Evolutionary conservation across 805 yeast genomes (phyloP), one percentile per base, ranked within the genome.

Genomic region (Lachancea nothofagi): DNA sequence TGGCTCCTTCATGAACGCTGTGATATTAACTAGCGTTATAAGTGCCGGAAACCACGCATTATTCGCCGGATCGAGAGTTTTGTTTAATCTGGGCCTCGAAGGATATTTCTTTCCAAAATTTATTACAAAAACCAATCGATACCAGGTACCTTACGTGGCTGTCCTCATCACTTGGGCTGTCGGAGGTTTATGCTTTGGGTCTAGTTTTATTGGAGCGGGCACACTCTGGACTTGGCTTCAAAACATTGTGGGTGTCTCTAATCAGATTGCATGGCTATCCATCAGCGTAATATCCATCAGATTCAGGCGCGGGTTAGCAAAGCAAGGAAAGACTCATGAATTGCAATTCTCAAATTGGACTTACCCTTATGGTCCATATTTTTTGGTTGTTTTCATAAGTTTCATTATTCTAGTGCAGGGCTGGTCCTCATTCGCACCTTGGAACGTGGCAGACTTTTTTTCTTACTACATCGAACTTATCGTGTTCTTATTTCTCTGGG

Each of bases 31-130:
- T 42, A 79, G 89, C 3, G 86, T 83, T 20, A 61, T 80, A 40
- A 81, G 88, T 6, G 89, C 82, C 38, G 88, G 87, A 49, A 83
- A 82, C 66, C 77, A 87, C 18, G 76, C 88, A 2, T 75, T 81
- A 29, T 83, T 72, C 57, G 84, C 81, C n/a, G 74, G 80, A 45
- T 80, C 88, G 36, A 74, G 90, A 69, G 70, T 86, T 65, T 33
- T 72, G 24, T 74, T 61, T 50, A 70, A 72, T 36, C 62, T 74
- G 60, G 75, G 77, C 15, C 54, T 69, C 13, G 73, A 73, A 41
- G 76, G 75, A 2, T 70, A 65, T 45, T 38, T 53, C 7, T 57
- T 69, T 38, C 74, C 74, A 2, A 42, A 41, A 12, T 28, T 47
- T 13, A 66, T 74, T 41, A 65, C 74, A 12, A 50, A 54, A 39